Evolutionary conservation across 2,329 filamentous ascomycete species (phyloP), one percentile per base, ranked within the genome.

Genomic region (Aspergillus ochraceus): DNA sequence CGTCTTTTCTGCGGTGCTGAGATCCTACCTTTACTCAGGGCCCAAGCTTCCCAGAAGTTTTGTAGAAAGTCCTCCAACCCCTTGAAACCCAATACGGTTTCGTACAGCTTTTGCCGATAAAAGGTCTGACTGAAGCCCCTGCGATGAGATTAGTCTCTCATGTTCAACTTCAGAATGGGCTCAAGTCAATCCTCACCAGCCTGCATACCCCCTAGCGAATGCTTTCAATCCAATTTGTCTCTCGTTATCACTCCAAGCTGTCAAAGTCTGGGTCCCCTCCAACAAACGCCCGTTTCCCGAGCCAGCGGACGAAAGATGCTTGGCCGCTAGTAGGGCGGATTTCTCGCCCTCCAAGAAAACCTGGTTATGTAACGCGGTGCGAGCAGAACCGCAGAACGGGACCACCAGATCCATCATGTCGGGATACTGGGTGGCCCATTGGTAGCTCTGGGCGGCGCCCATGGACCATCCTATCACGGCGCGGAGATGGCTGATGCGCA

Each of bases 111-210:
- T 65, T 91, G 80, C 1, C 90, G 83, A 68, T 94, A 94, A 68
- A 93, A 94, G 0, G 89, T 83, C 68, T 93, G 90, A 54, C 86
- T 90, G 68, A 94, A 90, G 0, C 91, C 90, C 90, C 87, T 79
- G 45, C 59, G 55, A 12, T 8, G 19, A 55, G 6, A 42, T 45
- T n/a, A 32, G 46, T 14, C 30, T 36, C 32, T 46, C 32, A 32
- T 55, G 45, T 17, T 29, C n/a, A 5, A 47, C 4, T 9, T 6
- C 19, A 10, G 3, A 47, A 20, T 12, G 11, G 11, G n/a, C 10
- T 11, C 8, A 2, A 24, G 29, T 42, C 29, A 19, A 9, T 19
- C 49, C 75, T 68, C 65, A 78, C 79, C 85, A 95, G 0, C 90
- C 90, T 1, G 90, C 90, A 74, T 95, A 95, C 0, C 87, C 90